These are phyloP conservation scores for Penicillium cosmopolitanum DNA, from an alignment of 495 filamentous ascomycete species.

Conservation along the genomic window DNA sequence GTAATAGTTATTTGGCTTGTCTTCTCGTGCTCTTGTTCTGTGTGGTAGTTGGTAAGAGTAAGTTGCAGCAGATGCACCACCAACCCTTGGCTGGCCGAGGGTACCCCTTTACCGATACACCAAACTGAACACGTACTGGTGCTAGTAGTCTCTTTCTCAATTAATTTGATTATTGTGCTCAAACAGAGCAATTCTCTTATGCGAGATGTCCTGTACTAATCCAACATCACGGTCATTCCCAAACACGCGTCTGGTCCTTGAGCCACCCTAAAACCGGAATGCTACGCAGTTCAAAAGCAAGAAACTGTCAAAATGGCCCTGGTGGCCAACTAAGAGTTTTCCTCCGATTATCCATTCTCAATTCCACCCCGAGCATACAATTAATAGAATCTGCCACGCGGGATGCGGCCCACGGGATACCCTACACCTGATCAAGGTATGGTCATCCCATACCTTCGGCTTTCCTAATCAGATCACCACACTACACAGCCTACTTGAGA, in stretches of 20 bases:
- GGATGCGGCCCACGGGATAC: neutral
- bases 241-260: constrained; percentile 32
- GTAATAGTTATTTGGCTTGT: neutral
- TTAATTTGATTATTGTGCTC: neutral
- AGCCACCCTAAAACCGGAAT: constrained; percentile 19
- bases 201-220: neutral
- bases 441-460: neutral
- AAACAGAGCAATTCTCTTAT: neutral
- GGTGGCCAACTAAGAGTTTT: neutral
- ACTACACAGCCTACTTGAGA: neutral
- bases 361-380: neutral
- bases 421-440: too few species aligned
- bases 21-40: too few species aligned
- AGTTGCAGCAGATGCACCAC: too few species aligned
- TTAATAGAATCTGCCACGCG: constrained; percentile 3
- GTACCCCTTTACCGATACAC: too few species aligned
- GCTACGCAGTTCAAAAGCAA: constrained; percentile 8
- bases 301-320: constrained; percentile 17
- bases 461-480: constrained; percentile 5
- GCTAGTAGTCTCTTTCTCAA: neutral
- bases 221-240: constrained; percentile 25
- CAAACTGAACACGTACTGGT: too few species aligned
- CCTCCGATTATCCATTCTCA: constrained; percentile 10
- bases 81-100: too few species aligned
- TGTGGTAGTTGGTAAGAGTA: too few species aligned